Evolutionary conservation across 1,284 basidiomycete species (phyloP).

Genomic region (Polyporus tsugae): DNA sequence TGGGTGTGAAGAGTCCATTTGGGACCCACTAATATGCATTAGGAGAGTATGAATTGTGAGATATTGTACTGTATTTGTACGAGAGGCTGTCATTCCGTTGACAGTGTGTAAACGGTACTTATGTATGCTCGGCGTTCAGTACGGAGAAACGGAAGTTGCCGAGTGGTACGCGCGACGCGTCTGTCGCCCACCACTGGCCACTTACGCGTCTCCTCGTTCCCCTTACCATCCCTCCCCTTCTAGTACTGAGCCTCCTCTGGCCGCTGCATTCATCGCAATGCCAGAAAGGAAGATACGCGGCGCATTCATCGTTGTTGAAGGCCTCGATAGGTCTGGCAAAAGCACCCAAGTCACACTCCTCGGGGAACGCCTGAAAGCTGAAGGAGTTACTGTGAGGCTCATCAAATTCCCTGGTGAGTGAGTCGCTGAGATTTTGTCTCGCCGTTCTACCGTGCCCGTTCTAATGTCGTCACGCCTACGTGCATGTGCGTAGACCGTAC

Average conservation of each 20-base stretch:
- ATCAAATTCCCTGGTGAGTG: constrained; percentile 88
- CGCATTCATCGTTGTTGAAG: constrained; percentile 91
- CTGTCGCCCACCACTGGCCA: background rate
- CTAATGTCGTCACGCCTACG: background rate
- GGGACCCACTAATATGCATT: no score
- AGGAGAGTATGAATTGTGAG: no score
- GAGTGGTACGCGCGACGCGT: background rate
- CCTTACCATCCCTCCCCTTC: background rate
- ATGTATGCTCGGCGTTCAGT: no score
- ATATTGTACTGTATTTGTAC: no score
- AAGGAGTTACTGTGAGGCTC: constrained; percentile 55
- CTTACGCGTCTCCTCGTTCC: background rate
- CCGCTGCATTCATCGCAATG: constrained; percentile 27
- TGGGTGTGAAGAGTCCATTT: no score
- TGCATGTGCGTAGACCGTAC: constrained; percentile 76
- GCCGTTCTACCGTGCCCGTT: background rate
- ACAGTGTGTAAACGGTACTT: no score
- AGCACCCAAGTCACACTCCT: constrained; percentile 83
- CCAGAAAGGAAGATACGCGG: constrained; percentile 71
- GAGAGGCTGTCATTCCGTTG: no score
- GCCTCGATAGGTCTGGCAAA: constrained; percentile 93
- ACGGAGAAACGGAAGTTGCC: background rate
- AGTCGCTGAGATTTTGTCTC: background rate
- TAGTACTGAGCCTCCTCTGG: background rate
- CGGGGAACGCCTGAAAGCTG: constrained; percentile 54